These are phyloP conservation scores for Aurantiochytrium sp. DNA, from an alignment of 108 stramenopile genomes.

Conservation along the genomic window DNA sequence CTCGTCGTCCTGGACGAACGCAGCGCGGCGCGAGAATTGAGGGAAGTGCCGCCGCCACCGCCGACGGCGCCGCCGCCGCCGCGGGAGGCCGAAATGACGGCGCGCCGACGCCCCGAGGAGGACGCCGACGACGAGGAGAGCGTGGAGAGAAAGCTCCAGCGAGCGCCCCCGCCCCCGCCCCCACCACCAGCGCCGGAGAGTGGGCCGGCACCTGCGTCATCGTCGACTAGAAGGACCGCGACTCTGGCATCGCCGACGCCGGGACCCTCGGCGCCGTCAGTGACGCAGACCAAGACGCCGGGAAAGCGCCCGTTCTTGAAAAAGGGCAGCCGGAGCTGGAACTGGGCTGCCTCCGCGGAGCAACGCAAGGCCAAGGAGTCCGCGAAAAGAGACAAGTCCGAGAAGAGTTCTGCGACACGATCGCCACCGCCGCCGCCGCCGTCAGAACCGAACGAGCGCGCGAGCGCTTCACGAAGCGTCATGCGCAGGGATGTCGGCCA, in stretches of 20 bases:
- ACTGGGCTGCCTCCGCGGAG: neutral
- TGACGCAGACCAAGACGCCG: neutral
- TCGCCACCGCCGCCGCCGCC: no score
- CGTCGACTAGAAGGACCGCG: no score
- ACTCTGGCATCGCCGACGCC: neutral
- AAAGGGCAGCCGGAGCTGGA: constrained; percentile 8
- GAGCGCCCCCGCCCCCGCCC: neutral
- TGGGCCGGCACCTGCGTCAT: neutral
- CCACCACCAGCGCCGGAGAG: neutral
- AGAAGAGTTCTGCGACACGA: no score
- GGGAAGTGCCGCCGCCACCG: no score
- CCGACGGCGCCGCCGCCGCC: no score
- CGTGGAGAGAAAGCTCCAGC: no score
- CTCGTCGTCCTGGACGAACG: no score
- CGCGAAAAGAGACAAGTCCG: neutral
- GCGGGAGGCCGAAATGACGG: no score
- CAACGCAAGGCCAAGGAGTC: neutral
- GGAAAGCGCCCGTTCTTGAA: constrained; percentile 8
- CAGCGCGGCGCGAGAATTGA: no score
- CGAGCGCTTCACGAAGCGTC: no score
- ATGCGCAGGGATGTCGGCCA: no score
- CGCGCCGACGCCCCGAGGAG: neutral
- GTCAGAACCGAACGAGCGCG: no score
- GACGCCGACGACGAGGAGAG: neutral
- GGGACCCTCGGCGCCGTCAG: neutral